These are phyloP conservation scores for Lepidium sativum DNA, from an alignment of 345 rosid genomes.

Conservation along the genomic window DNA sequence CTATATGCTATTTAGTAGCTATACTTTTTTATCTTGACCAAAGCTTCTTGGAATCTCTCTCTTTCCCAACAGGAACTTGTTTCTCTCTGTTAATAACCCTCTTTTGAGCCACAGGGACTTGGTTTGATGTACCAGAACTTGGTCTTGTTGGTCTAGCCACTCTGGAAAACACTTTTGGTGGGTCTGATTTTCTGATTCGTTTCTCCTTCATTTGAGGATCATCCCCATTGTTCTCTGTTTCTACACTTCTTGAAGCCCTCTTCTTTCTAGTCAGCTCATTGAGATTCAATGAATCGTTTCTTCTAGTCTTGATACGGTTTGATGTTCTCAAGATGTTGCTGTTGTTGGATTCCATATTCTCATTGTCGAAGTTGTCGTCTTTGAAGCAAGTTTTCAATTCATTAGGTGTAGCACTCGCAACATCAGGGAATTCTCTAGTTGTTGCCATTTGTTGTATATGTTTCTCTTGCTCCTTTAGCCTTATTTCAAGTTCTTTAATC, in stretches of 20 bases:
- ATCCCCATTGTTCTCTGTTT: slow-evolving; percentile 52
- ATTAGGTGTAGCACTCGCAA: slow-evolving; percentile 36
- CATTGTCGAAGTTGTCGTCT: slow-evolving; percentile 40
- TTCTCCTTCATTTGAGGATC: slow-evolving; percentile 35
- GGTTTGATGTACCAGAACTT: slow-evolving; percentile 22
- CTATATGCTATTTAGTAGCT: background rate
- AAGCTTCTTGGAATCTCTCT: slow-evolving; percentile 61
- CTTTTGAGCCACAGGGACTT: slow-evolving; percentile 34
- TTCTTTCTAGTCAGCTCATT: slow-evolving; percentile 44
- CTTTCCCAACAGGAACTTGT: slow-evolving; percentile 40
- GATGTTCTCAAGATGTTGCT: slow-evolving; percentile 52
- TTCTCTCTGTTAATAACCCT: slow-evolving; percentile 47
- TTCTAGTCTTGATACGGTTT: slow-evolving; percentile 42
- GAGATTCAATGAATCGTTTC: slow-evolving; percentile 22
- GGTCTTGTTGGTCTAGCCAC: slow-evolving; percentile 45
- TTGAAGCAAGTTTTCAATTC: slow-evolving; percentile 37
- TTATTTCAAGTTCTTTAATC: slow-evolving; percentile 82
- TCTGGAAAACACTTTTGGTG: slow-evolving; percentile 48
- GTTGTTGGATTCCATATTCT: slow-evolving; percentile 37
- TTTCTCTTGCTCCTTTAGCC: slow-evolving; percentile 62
- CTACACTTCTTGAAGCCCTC: slow-evolving; percentile 61
- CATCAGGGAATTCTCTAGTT: slow-evolving; percentile 32
- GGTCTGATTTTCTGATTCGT: slow-evolving; percentile 69
- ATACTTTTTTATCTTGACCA: slow-evolving; percentile 46
- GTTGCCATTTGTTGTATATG: slow-evolving; percentile 34